These are phyloP conservation scores for Diplodia scrobiculata DNA, from an alignment of 2,329 filamentous ascomycete species.

Conservation along the genomic window DNA sequence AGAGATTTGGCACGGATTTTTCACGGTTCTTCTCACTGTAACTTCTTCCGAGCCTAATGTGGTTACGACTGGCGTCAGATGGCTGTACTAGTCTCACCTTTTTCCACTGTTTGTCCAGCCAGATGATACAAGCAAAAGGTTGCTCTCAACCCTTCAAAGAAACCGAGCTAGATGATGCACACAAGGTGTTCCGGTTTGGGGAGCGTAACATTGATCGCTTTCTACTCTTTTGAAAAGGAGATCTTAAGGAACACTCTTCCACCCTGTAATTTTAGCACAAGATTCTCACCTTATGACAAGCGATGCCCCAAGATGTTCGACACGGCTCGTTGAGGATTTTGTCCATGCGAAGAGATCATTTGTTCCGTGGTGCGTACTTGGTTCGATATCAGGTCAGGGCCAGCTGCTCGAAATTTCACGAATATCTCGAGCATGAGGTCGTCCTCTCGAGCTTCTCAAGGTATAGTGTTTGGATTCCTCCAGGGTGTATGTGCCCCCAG, in stretches of 20 bases:
- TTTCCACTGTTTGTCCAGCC: background rate
- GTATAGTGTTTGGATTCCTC: no score
- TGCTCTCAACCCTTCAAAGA: background rate
- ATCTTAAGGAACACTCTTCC: background rate
- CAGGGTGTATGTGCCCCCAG: no score
- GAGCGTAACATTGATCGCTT: background rate
- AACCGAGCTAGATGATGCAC: background rate
- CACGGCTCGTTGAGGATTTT: no score
- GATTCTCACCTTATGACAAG: background rate
- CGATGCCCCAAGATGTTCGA: background rate
- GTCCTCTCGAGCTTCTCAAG: no score
- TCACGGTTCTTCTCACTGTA: background rate
- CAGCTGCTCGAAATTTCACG: no score
- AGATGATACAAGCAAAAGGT: background rate
- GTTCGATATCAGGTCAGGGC: no score
- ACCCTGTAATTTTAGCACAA: background rate
- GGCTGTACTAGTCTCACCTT: background rate
- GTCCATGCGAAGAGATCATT: no score
- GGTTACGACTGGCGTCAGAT: conserved; percentile 10
- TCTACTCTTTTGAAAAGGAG: background rate
- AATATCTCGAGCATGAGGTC: no score
- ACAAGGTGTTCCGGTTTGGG: background rate
- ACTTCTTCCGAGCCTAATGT: background rate
- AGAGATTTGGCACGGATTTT: background rate
- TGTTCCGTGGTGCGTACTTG: no score